Conservation (phyloP, 208 protist genomes). For the Trypanosoma rangeli region DNA sequence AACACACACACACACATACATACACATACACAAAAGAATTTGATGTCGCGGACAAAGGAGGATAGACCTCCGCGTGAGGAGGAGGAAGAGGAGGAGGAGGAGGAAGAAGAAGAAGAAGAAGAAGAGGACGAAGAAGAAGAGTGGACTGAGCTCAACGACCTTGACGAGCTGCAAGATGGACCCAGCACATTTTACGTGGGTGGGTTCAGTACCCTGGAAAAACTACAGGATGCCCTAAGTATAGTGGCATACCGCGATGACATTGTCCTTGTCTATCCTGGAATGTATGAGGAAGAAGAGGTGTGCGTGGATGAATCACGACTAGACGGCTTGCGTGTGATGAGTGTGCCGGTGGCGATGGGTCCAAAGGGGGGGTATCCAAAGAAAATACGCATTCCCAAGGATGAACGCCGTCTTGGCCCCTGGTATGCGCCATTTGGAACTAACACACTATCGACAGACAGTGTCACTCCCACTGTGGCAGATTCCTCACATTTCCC, state of each 20-base stretch:
- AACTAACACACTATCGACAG: neutral
- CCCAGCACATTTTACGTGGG: slow-evolving; percentile 80
- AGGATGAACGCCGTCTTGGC: slow-evolving; percentile 44
- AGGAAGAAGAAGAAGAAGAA: slow-evolving; percentile 76
- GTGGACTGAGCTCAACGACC: slow-evolving; percentile 59
- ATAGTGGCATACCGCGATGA: slow-evolving; percentile 65
- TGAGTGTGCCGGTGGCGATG: slow-evolving; percentile 53
- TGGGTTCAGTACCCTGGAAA: slow-evolving; percentile 61
- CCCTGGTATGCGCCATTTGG: slow-evolving; percentile 66
- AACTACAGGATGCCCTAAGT: slow-evolving; percentile 48
- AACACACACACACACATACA: neutral
- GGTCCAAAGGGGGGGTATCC: slow-evolving; percentile 36
- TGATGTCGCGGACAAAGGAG: slow-evolving; percentile 42
- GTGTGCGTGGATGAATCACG: slow-evolving; percentile 56
- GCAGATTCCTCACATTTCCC: slow-evolving; percentile 43
- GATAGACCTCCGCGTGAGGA: slow-evolving; percentile 33
- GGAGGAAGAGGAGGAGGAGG: slow-evolving; percentile 62
- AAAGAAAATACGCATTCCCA: slow-evolving; percentile 22
- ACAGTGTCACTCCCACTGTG: slow-evolving; percentile 42
- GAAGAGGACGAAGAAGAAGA: slow-evolving; percentile 73
- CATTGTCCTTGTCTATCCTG: slow-evolving; percentile 70
- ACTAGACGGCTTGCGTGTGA: slow-evolving; percentile 56
- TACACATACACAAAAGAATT: neutral
- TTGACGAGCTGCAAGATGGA: slow-evolving; percentile 63
- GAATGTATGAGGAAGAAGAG: slow-evolving; percentile 43